Evolutionary conservation across 805 yeast genomes (phyloP), one percentile per base, ranked within the genome.

Genomic region (Limtongia smithiae): DNA sequence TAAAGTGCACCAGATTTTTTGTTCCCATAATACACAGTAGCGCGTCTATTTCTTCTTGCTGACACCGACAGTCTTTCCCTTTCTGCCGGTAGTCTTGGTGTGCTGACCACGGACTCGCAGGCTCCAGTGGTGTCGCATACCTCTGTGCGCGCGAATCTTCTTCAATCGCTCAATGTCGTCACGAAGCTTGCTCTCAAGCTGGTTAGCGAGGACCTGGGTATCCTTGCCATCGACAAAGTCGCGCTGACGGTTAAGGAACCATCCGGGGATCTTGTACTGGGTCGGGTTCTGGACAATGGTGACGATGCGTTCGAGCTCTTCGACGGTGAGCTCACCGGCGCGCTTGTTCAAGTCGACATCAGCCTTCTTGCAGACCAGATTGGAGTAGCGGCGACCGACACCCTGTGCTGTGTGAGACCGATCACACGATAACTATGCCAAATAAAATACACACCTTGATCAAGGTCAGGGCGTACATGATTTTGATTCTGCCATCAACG

Each of bases 91-190:
- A 75, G 98, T 91, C 86, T 93, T 93, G 84, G 99, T 93, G 82
- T 93, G 99, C 83, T 93, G 98, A 81, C 98, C 98, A 84, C 98
- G 89, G 77, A 94, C 98, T 82, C 93, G 93, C 76, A 93, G 81
- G 76, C 97, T 97, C 97, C 97, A 93, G 91, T 83, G 90, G 83
- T 93, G 99, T 85, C 99, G 89, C 78, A 93, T 85, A 91, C 99
- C 99, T 80, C 97, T 83, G 93, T 93, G 98, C 72, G 97, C 81
- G 84, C 98, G 94, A 85, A 94, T 93, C 81, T 93, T 93, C 95
- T 94, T 94, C 78, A 93, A 82, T 84, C 97, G 91, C 82, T 93
- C 98, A 76, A 93, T 82, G 74, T 93, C 98, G 74, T 93, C 99
- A 87, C 99, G 93, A 77, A 93, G 86, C 81, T 93, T 93, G 69